Base-by-base conservation (phyloP, 176 grass and related monocot species). In the Oryza coarctata region DNA sequence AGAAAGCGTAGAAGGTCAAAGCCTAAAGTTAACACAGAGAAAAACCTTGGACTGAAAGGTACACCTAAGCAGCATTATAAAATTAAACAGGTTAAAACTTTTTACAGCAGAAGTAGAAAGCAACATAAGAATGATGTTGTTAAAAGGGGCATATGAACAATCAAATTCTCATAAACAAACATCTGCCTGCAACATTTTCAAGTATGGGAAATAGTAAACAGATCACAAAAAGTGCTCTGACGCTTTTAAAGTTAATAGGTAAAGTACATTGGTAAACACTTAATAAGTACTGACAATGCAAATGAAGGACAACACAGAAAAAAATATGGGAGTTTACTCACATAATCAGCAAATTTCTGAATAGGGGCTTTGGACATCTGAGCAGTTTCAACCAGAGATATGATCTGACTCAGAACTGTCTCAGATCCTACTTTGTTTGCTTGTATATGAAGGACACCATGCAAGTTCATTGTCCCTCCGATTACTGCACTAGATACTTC, bases 281-380 rank as follows among this genome's bases (percentile, higher is more conserved):
- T 68, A 63, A 71, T 38, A 76, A 12, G 17, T 63, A 50, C 22
- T 55, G 58, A 73, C 10, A 73, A 34, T 49, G 13, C 17, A 60
- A 55, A 66, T 0, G 0, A 30, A 23, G 9, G 30, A 63, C 64
- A 70, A 22, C 5, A 6, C 7, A 7, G 45, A 55, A n/a, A 65
- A 9, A 4, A 9, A 67, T n/a, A 65, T 3, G 72, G 1, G 12
- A 55, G 62, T 12, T 22, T 73, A 91, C 92, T 89, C 71, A 94
- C 92, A 92, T 95, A 99, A 71, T 99, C 96, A 6, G 96, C 96
- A 80, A 99, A 94, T 89, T 99, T 99, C 66, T 99, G 96, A 83
- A 99, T 99, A 74, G 96, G 96, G 20, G 96, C 96, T 88, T 99
- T 99, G 32, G 96, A 99, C 87, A 99, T 86, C 83, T 99, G 96